Evolutionary conservation across 78 protist genomes (phyloP), one percentile per base, ranked within the genome.

Genomic region (Cyanophora paradoxa): DNA sequence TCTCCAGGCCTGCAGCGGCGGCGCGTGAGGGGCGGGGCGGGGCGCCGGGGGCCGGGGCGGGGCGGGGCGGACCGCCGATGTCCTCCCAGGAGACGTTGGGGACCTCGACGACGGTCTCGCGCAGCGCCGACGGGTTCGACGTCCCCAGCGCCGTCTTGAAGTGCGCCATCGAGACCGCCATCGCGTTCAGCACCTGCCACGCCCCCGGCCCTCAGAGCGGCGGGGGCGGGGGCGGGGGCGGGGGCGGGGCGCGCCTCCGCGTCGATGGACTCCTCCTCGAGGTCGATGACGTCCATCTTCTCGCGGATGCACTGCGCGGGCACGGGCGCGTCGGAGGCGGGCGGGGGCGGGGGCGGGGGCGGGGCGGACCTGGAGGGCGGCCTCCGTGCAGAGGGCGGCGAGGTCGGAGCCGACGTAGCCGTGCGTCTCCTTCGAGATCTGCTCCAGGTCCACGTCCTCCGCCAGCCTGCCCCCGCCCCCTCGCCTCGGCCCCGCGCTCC

Each of bases 361-460:
- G n/a, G n/a, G n/a, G n/a, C n/a, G n/a, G n/a, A n/a, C n/a, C 76
- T 92, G 95, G 75, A 97, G 88, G 16, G 99, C 99, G 0, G 99
- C 98, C 83, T 98, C 99, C 2, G 98, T 93, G 76, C 97, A 93
- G 31, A 98, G 95, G 36, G 90, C 91, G 0, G 98, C 98, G 33
- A 97, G 30, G 66, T 98, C 99, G 6, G 99, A 95, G 20, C 99
- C 99, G 40, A 98, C 99, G 77, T 72, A 97, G 34, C 99, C 99
- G 88, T 98, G 99, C 57, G 99, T 93, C 77, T 95, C 97, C 14
- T 70, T 77, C 57, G 97, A 86, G 34, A 91, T 81, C 50, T 72
- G 57, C 75, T 93, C 99, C 19, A 98, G 94, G 82, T 98, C 99
- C 36, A 98, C 99, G 33, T 97, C 91, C 31, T 87, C 97, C 36